Base-by-base conservation (phyloP, 768 basidiomycete genomes). In the Pleurotus tuber-regium region DNA sequence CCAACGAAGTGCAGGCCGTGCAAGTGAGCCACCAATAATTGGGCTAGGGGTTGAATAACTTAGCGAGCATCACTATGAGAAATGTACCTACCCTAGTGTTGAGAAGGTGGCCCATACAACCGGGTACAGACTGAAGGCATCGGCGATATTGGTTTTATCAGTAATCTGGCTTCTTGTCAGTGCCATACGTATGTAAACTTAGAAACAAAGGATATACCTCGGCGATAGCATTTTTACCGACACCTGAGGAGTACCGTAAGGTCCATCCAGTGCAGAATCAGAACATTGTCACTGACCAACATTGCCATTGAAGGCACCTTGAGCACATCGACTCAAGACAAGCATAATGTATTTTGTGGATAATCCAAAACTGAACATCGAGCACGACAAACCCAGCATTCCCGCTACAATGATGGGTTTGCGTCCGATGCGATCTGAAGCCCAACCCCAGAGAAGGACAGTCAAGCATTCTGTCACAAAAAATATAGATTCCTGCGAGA, bases 1-100 rank as follows among this genome's bases (percentile, higher is more conserved):
- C 57, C 78, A 80, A 1, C 70, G 74, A 33, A 77, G 76, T 19
- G 63, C 68, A 4, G 79, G 79, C n/a, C 66, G 68, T 6, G 80
- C 74, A 12, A 82, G 59, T 19, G 65, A 60, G 16, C 79, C 79
- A 18, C 79, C 79, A 12, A 82, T 64, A 25, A 73, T 63, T 35
- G 79, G 80, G 1, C 80, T 54, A 46, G 12, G n/a, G 25, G 33
- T 50, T 38, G 29, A 30, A 51, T n/a, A 25, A 31, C 28, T 46
- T 51, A 30, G 59, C 19, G 12, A 33, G 10, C 19, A 28, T 19
- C 21, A n/a, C 14, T 8, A 21, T 19, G 10, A 40, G 12, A 26
- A 14, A 36, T 16, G 33, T 8, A 23, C 42, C 12, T 16, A 33
- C 40, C 44, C 53, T 16, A 54, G 24, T 8, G 46, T 54, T 8